Base-by-base conservation (phyloP, 768 basidiomycete species). In the Lyophyllum decastes region DNA sequence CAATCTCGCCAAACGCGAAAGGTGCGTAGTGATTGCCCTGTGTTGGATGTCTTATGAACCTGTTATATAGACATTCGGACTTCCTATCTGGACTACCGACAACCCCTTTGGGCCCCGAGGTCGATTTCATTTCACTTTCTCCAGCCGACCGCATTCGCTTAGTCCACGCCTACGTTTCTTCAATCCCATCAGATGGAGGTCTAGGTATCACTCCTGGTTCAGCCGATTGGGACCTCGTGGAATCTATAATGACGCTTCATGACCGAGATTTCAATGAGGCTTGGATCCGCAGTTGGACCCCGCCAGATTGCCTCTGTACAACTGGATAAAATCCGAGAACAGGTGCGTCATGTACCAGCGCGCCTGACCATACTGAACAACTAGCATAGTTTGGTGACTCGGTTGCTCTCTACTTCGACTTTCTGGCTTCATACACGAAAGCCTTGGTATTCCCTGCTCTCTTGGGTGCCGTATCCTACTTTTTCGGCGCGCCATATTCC, bases 321-420 rank as follows among this genome's bases (percentile, higher is more conserved):
- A 57, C 80, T 91, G n/a, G 82, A 82, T 49, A 80, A 81, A 54
- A 83, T 96, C 47, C 83, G 89, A 40, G 82, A 88, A 61, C 89
- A 92, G 73, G 89, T 86, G 9, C 0, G 49, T 14, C 22, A 24
- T n/a, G 5, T 11, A 24, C 21, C 41, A 10, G 40, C 38, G 35
- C 11, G 7, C 26, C 17, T n/a, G 17, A 48, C 26, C 12, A 7
- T 27, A 48, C 47, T 47, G 2, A 48, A 30, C 40, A 30, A 4
- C 26, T 2, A 45, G 44, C 22, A 4, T 60, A 75, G 83, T 94
- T 92, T 62, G 94, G 94, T 11, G 91, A 92, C 67, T 80, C 85
- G 0, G 75, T 94, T 16, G 92, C 93, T 1, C 81, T 94, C 34
- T 95, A 99, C 74, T 98, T 95, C 72, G 83, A 85, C 49, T 97